Percentiles rank a stretch among this genome's conserved stretches.
These are phyloP conservation scores for Trichophaea hybrida DNA, from an alignment of 2,329 filamentous ascomycete species.

Conservation along the genomic window DNA sequence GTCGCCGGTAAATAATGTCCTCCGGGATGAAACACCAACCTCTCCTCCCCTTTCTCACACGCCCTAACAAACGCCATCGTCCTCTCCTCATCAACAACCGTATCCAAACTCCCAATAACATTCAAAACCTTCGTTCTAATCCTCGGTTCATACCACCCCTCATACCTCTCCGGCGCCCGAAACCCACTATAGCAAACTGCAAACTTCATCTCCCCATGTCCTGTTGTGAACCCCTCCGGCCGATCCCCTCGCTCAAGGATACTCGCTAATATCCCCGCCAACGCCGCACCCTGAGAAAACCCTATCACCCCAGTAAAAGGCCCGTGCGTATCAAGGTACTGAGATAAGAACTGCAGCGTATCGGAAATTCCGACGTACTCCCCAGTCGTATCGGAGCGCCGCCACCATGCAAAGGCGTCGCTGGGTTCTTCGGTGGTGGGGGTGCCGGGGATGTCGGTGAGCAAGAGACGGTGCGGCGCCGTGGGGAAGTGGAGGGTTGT, in stretches of 20 bases:
- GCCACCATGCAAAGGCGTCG: conserved; percentile 45
- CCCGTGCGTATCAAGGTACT: conserved; percentile 32
- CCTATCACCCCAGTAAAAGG: conserved; percentile 47
- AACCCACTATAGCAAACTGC: conserved; percentile 50
- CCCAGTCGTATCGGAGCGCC: conserved; percentile 32
- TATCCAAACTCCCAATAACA: conserved; percentile 49
- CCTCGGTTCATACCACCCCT: conserved; percentile 45
- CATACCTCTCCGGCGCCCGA: conserved; percentile 38
- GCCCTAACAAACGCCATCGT: conserved; percentile 43
- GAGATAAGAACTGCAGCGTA: conserved; percentile 23
- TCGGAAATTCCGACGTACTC: conserved; percentile 22
- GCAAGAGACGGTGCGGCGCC: conserved; percentile 34
- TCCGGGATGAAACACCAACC: conserved; percentile 52
- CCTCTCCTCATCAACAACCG: conserved; percentile 47
- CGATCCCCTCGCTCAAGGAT: conserved; percentile 38
- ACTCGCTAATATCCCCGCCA: conserved; percentile 45
- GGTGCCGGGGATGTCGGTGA: conserved; percentile 36
- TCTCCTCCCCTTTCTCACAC: conserved; percentile 39
- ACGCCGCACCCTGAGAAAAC: conserved; percentile 46
- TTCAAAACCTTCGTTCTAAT: conserved; percentile 48
- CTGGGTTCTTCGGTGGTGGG: conserved; percentile 32
- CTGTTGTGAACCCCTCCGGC: conserved; percentile 4
- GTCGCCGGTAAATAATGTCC: conserved; percentile 53
- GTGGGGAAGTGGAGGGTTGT: conserved; percentile 34
- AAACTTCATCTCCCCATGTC: conserved; percentile 36